Evolutionary conservation across 1,284 basidiomycete species (phyloP).

Genomic region (Stygiomarasmius scandens): DNA sequence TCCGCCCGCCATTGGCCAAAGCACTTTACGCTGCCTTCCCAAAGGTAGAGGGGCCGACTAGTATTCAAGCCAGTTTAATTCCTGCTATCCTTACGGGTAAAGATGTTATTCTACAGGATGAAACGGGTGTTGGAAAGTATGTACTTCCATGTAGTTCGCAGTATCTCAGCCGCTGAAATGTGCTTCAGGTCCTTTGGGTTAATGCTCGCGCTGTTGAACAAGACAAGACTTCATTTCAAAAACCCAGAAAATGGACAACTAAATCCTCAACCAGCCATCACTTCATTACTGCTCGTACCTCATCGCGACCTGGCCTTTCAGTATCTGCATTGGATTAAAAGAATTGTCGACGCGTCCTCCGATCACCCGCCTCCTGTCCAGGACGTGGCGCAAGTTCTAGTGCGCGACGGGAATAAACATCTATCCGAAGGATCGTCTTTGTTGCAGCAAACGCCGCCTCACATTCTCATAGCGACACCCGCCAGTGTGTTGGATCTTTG

Average conservation of each 20-base stretch:
- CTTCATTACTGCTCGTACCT: slow-evolving; percentile 69
- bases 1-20: slow-evolving; percentile 48
- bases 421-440: slow-evolving; percentile 36
- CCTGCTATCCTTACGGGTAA: slow-evolving; percentile 57
- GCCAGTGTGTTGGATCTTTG: slow-evolving; percentile 64
- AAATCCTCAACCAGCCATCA: slow-evolving; percentile 28
- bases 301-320: slow-evolving; percentile 76
- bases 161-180: background rate
- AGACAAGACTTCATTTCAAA: slow-evolving; percentile 38
- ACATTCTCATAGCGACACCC: slow-evolving; percentile 73
- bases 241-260: slow-evolving; percentile 9
- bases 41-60: slow-evolving; percentile 57
- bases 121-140: slow-evolving; percentile 78
- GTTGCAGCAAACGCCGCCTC: slow-evolving; percentile 53
- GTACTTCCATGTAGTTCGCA: slow-evolving; percentile 29
- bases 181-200: slow-evolving; percentile 67
- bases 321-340: slow-evolving; percentile 66
- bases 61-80: slow-evolving; percentile 62
- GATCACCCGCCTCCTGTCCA: slow-evolving; percentile 32
- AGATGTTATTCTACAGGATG: slow-evolving; percentile 68
- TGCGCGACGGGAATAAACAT: slow-evolving; percentile 49
- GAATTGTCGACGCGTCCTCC: slow-evolving; percentile 42
- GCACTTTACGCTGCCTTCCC: slow-evolving; percentile 65
- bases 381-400: slow-evolving; percentile 60
- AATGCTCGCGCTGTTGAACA: slow-evolving; percentile 64